Conservation (phyloP, 805 yeast genomes). For the Debaryomyces hansenii region DNA sequence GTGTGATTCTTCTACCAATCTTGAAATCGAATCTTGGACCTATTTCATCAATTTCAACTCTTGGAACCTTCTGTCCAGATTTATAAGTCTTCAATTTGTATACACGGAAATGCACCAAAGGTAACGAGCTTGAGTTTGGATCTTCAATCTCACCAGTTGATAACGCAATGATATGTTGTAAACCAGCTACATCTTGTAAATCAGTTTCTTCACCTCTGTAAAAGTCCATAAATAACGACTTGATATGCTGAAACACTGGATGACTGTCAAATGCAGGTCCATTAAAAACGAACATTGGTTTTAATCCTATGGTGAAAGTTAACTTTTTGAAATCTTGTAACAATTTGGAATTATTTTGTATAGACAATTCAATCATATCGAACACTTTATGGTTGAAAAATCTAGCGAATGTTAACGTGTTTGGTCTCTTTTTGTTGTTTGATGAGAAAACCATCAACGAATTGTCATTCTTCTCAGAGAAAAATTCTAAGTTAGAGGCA, state of each 20-base stretch:
- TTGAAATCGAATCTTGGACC: conserved; percentile 95
- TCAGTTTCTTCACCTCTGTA: conserved; percentile 82
- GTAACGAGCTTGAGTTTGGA: conserved; percentile 68
- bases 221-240: conserved; percentile 87
- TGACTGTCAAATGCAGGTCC: conserved; percentile 90
- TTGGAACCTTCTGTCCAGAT: conserved; percentile 85
- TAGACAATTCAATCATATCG: conserved; percentile 90
- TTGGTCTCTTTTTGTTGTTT: conserved; percentile 88
- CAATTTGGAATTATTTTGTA: conserved; percentile 64
- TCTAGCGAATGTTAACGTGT: conserved; percentile 82
- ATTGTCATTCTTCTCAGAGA: conserved; percentile 91
- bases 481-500: conserved; percentile 78
- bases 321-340: conserved; percentile 75
- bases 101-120: conserved; percentile 85
- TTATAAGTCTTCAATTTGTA: conserved; percentile 79
- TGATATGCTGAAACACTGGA: conserved; percentile 80
- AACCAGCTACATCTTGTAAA: conserved; percentile 89
- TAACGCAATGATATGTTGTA: conserved; percentile 85
- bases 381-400: conserved; percentile 87
- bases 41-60: conserved; percentile 91
- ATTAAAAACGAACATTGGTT: conserved; percentile 91
- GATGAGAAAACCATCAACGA: conserved; percentile 79
- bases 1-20: conserved; percentile 80
- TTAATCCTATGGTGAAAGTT: conserved; percentile 85
- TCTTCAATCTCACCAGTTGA: conserved; percentile 76